Base-by-base conservation (phyloP, 176 grass and related monocot species). In the Oryza nivara region DNA sequence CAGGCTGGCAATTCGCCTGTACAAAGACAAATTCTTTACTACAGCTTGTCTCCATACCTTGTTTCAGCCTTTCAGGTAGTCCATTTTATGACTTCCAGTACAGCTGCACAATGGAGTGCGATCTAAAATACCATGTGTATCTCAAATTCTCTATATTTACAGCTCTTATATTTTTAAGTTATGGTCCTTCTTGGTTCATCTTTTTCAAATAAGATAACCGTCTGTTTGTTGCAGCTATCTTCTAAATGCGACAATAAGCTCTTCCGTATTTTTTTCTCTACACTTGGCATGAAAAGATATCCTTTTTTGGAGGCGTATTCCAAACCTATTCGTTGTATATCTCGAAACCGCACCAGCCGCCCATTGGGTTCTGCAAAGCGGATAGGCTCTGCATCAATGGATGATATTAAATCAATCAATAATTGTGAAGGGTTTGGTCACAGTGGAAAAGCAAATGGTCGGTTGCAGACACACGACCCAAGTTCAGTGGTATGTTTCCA, bases 181-280 rank as follows among this genome's bases (percentile, higher is more conserved):
- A 61, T 48, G 41, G 2, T 68, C 36, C 41, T 81, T 60, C 20
- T 83, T 11, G 15, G 32, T 81, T 64, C 30, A 80, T 86, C 56
- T 74, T 84, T 84, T 78, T 77, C 60, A 26, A 26, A 54, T 82
- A 43, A 80, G 28, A 82, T 69, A 4, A 72, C 52, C 47, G 34
- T 80, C 68, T 75, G 35, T 74, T 88, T 78, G 69, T 88, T 84
- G n/a, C 93, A 96, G 93, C 84, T 98, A 47, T 96, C 96, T 87
- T 98, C 96, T 43, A 98, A 98, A 94, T 98, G 80, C 25, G 96
- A 98, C 86, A 94, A 98, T 80, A 92, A 94, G 93, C 81, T 98
- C 44, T 98, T 98, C 75, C 87, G 89, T 78, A 85, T 96, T 92
- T 87, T n/a, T 77, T 96, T 98, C 86, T 90, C 81, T 44, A 81